Evolutionary conservation across 805 yeast species (phyloP).

Genomic region (Candida awuae): DNA sequence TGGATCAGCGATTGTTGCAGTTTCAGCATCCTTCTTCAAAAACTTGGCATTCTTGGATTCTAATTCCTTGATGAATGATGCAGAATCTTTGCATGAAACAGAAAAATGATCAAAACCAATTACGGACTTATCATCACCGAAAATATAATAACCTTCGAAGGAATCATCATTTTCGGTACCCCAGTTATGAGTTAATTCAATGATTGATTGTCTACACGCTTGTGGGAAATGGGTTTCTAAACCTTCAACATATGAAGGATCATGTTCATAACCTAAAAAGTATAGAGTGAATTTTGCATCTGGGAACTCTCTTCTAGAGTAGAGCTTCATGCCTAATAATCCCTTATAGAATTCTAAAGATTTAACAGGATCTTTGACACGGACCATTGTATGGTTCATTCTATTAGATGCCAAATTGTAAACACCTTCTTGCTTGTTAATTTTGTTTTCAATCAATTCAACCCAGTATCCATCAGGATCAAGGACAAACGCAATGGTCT

Average conservation of each 20-base stretch:
- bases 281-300: conserved; percentile 77
- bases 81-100: conserved; percentile 59
- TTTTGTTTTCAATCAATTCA: conserved; percentile 63
- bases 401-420: conserved; percentile 37
- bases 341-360: conserved; percentile 74
- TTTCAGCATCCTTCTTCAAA: conserved; percentile 45
- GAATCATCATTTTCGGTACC: conserved; percentile 80
- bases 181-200: conserved; percentile 93
- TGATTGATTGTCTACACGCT: conserved; percentile 51
- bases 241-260: conserved; percentile 36
- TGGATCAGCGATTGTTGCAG: conserved; percentile 80
- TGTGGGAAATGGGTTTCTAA: conserved; percentile 29
- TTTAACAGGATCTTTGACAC: conserved; percentile 75
- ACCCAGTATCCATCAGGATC: conserved; percentile 98
- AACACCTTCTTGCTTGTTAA: conserved; percentile 33
- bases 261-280: conserved; percentile 69
- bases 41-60: conserved; percentile 42
- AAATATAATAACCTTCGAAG: conserved; percentile 71
- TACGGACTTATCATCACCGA: conserved; percentile 50
- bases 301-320: conserved; percentile 47
- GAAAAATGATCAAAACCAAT: conserved; percentile 88
- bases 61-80: conserved; percentile 42
- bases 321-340: conserved; percentile 72
- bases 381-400: conserved; percentile 87
- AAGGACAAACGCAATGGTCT: conserved; percentile 85